Evolutionary conservation across 1,284 basidiomycete species (phyloP), one percentile per base, ranked within the genome.

Genomic region (Papiliotrema laurentii): DNA sequence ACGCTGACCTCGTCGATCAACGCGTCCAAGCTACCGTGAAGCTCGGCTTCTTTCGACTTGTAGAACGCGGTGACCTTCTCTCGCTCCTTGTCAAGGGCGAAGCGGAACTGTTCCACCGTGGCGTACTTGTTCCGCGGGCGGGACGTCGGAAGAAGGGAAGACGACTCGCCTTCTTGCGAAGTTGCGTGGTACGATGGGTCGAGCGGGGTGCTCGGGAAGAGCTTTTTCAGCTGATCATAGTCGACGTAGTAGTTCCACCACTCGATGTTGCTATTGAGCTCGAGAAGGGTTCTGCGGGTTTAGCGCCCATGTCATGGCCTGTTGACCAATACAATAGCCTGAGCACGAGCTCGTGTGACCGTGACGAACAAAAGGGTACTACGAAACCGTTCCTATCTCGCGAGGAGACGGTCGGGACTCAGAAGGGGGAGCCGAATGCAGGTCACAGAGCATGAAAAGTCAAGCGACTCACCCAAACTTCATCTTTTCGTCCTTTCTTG

Each of bases 161-260:
- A 58, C 1, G 64, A 62, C 60, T 92, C 89, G 47, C 89, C 77
- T 59, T 87, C 83, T 74, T 90, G 83, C 59, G 82, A 59, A 10
- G 63, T 66, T 6, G 67, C 56, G 18, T 66, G 62, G 49, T 72
- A 69, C 4, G 65, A 55, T 25, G 66, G 64, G 55, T 72, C 66
- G 51, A 72, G 65, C 16, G 75, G 72, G 6, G 63, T 71, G 14
- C 63, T 68, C 4, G 69, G 74, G 62, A 73, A 75, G 21, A 71
- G 82, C 66, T 89, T 90, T 76, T 94, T 96, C 60, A 96, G 78
- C 0, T 83, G 77, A 63, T 89, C 89, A 66, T 93, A 93, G 39
- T 75, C 73, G 54, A 97, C 86, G 68, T 97, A 97, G 57, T 92
- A 83, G 62, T 91, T 87, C 81, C 86, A 87, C 92, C 93, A 97